Conservation (phyloP, 129 eudicot species). For the Pseudognaphalium luteoalbum region DNA sequence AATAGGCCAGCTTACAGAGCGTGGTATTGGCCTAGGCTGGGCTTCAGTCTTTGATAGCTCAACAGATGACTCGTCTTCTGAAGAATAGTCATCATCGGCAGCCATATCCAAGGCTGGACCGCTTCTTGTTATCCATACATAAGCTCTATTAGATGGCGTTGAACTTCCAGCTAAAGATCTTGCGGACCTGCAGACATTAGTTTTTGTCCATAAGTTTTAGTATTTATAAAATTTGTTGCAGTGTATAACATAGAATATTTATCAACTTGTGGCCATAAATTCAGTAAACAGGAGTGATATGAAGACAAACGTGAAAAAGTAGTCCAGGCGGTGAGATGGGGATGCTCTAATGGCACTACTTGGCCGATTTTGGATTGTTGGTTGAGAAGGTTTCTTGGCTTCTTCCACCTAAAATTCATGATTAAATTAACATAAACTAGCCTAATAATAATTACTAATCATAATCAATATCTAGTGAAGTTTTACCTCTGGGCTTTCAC, state of each 20-base stretch:
- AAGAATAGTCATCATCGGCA: constrained; percentile 45
- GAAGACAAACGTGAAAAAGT: constrained; percentile 41
- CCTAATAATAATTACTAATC: not conserved
- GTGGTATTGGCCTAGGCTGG: constrained; percentile 55
- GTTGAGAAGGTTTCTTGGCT: constrained; percentile 43
- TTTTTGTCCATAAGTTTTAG: not conserved
- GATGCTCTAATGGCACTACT: constrained; percentile 31
- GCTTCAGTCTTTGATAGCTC: constrained; percentile 37
- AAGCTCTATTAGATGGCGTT: constrained; percentile 52
- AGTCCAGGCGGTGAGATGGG: constrained; percentile 30
- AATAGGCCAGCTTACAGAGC: constrained; percentile 40
- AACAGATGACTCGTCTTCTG: constrained; percentile 54
- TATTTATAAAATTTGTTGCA: not conserved
- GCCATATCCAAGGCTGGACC: constrained; percentile 54
- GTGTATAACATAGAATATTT: not conserved
- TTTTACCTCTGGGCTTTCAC: constrained; percentile 30
- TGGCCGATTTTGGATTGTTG: constrained; percentile 22
- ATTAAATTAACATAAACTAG: not conserved
- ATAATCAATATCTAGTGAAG: constrained; percentile 12
- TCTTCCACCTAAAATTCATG: constrained; percentile 39
- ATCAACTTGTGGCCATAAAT: not conserved
- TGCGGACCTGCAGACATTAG: constrained; percentile 62
- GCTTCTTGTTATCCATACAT: constrained; percentile 48
- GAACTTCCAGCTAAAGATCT: constrained; percentile 74
- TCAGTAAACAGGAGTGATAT: not conserved